Evolutionary conservation across 208 protist species (phyloP).

Genomic region (Phytomonas francai): DNA sequence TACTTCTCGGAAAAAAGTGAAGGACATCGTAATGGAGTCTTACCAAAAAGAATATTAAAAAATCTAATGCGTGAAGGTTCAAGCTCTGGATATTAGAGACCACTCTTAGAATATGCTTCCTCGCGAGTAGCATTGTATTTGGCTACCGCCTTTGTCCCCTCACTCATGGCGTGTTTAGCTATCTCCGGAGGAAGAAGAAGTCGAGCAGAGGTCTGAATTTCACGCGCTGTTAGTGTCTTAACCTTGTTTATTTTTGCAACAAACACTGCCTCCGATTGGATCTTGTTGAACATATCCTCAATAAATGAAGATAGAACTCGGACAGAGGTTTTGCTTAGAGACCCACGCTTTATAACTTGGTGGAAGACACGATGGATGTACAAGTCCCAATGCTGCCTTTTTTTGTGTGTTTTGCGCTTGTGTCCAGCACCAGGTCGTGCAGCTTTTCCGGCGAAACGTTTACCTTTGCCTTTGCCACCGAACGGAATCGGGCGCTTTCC

Average conservation of each 20-base stretch:
- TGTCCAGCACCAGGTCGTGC: conserved; percentile 73
- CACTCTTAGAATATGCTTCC: conserved; percentile 62
- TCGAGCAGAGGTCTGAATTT: conserved; percentile 97
- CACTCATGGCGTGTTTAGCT: conserved; percentile 98
- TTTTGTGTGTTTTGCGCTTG: conserved; percentile 56
- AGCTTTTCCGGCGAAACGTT: conserved; percentile 94
- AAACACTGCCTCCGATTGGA: conserved; percentile 94
- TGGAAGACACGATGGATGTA: conserved; percentile 95
- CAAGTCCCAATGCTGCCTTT: conserved; percentile 80
- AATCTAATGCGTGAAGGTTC: conserved; percentile 5
- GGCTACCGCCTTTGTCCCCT: conserved; percentile 98
- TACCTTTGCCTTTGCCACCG: conserved; percentile 96
- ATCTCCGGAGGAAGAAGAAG: conserved; percentile 97
- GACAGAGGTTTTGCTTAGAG: conserved; percentile 96
- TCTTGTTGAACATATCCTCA: conserved; percentile 98
- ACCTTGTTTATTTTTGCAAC: conserved; percentile 97
- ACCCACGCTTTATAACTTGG: conserved; percentile 96
- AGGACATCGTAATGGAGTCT: background rate
- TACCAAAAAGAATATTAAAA: background rate
- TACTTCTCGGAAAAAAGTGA: background rate
- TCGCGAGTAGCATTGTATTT: conserved; percentile 90
- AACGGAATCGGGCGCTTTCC: conserved; percentile 80
- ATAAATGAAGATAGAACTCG: conserved; percentile 98
- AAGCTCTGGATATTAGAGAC: conserved; percentile 6
- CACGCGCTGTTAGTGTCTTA: conserved; percentile 94